Evolutionary conservation across 805 yeast genomes (phyloP).

Genomic region (Saturnispora bothae): DNA sequence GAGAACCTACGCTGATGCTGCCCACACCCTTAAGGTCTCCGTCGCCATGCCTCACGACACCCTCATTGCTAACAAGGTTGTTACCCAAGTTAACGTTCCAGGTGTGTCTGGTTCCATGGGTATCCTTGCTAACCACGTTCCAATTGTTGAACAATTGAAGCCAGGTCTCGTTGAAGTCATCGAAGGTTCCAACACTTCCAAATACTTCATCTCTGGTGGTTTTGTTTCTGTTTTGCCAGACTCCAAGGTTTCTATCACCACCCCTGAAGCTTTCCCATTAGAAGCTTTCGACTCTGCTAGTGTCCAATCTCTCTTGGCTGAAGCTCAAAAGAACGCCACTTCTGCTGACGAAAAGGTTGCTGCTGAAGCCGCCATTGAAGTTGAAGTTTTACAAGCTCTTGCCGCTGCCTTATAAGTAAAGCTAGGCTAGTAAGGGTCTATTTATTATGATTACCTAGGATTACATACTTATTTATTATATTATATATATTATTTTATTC

Average conservation of each 20-base stretch:
- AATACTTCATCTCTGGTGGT: conserved; percentile 91
- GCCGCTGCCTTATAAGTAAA: conserved; percentile 44
- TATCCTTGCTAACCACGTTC: conserved; percentile 95
- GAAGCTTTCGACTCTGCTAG: conserved; percentile 75
- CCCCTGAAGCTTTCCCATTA: conserved; percentile 90
- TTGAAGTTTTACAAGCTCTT: conserved; percentile 93
- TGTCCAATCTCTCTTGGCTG: conserved; percentile 72
- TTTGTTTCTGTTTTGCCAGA: conserved; percentile 95
- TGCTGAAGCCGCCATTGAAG: conserved; percentile 90
- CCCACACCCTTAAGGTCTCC: conserved; percentile 74
- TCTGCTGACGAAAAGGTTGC: conserved; percentile 82
- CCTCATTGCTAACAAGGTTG: conserved; percentile 24
- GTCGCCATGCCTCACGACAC: conserved; percentile 82
- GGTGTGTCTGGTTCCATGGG: conserved; percentile 94
- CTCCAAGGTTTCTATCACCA: conserved; percentile 79
- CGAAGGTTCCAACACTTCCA: conserved; percentile 62
- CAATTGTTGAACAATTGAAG: conserved; percentile 88
- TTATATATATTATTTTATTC: no score
- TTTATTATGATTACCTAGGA: background rate
- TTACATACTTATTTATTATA: background rate
- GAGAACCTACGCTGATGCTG: conserved; percentile 87
- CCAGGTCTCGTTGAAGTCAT: conserved; percentile 94
- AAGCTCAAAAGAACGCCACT: conserved; percentile 84
- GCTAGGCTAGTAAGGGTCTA: background rate
- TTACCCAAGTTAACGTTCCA: conserved; percentile 84